Conservation (phyloP, 352 stramenopile species). For the Phytophthora kernoviae region DNA sequence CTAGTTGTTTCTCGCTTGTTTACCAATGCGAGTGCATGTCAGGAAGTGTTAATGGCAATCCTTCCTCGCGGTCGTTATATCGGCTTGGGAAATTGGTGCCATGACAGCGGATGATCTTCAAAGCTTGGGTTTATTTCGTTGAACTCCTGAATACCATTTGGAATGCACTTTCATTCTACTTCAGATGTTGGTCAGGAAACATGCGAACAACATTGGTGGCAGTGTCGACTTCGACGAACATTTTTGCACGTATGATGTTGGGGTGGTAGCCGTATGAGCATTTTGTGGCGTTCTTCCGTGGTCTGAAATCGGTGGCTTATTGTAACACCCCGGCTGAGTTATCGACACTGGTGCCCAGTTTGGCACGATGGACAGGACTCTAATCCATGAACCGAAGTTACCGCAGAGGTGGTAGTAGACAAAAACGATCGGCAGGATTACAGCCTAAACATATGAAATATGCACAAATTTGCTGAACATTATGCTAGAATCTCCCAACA, state of each 20-base stretch:
- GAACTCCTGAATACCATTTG: not conserved
- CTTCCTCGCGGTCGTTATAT: conserved; percentile 1
- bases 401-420: conserved; percentile 40
- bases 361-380: not conserved
- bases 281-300: conserved; percentile 13
- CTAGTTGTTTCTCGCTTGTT: conserved; percentile 1
- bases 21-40: not conserved
- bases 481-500: too few relatives aligned
- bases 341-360: conserved; percentile 3
- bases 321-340: not conserved
- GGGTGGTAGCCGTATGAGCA: conserved; percentile 12
- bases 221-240: conserved; percentile 3
- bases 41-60: conserved; percentile 4
- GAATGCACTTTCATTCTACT: conserved; percentile 20
- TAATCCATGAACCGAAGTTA: not conserved
- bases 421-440: conserved; percentile 40
- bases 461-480: too few relatives aligned
- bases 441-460: conserved; percentile 8
- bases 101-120: conserved; percentile 12
- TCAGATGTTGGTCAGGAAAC: conserved; percentile 6
- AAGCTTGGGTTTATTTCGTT: conserved; percentile 15
- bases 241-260: conserved; percentile 1
- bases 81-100: not conserved
- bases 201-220: not conserved
- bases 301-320: conserved; percentile 13